Evolutionary conservation across 176 grass and related monocot species (phyloP).

Genomic region (Zoysia japonica): DNA sequence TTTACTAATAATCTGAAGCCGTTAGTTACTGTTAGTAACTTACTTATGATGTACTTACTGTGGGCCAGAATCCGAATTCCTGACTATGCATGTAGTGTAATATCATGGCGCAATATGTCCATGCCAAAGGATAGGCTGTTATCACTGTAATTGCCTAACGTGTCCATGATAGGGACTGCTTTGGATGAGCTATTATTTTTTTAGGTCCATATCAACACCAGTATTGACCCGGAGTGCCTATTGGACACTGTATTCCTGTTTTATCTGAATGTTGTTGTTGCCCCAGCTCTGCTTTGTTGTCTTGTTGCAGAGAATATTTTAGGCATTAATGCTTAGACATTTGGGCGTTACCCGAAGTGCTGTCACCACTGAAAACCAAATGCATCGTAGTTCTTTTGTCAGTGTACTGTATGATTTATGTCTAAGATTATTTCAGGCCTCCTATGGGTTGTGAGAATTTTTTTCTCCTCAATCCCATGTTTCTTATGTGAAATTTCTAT

Average conservation of each 20-base stretch:
- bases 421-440: too few relatives aligned
- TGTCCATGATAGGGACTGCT: slow-evolving; percentile 32
- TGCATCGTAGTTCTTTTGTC: neutral
- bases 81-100: slow-evolving; percentile 35
- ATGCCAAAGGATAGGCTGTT: slow-evolving; percentile 11
- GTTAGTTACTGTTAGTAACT: slow-evolving; percentile 32
- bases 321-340: neutral
- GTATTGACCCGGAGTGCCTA: neutral
- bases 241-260: neutral
- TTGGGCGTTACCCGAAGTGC: slow-evolving; percentile 16
- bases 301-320: neutral
- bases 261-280: neutral
- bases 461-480: too few relatives aligned
- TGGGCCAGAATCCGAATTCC: slow-evolving; percentile 1
- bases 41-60: slow-evolving; percentile 8
- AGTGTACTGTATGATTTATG: neutral
- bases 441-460: too few relatives aligned
- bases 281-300: neutral
- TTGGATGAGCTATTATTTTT: slow-evolving; percentile 11
- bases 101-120: neutral
- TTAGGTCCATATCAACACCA: neutral
- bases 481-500: too few relatives aligned
- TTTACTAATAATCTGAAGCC: slow-evolving; percentile 48
- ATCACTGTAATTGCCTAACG: slow-evolving; percentile 38
- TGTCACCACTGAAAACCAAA: neutral